Evolutionary conservation across 2,329 filamentous ascomycete species (phyloP), one percentile per base, ranked within the genome.

Genomic region (Beauveria bassiana): DNA sequence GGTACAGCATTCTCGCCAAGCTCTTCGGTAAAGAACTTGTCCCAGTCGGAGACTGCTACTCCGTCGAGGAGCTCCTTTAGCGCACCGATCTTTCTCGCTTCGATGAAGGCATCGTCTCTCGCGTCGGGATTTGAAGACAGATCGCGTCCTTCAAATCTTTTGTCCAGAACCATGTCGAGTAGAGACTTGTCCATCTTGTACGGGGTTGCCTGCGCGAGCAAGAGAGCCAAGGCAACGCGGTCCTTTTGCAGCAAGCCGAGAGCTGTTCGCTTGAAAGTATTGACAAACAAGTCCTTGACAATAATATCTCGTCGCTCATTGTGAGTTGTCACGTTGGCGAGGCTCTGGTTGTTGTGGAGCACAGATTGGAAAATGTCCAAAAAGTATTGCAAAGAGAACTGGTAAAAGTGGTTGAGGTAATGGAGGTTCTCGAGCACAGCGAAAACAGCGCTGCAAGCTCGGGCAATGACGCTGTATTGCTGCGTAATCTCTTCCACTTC

Each of bases 351-450:
- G 62, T 86, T 83, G 67, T 89, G 89, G 45, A 99, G 82, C 8
- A 99, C 95, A 6, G 89, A 86, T 72, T 96, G 90, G 83, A 99
- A 99, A 68, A 99, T 99, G 72, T 97, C 90, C 61, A 96, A 84
- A 77, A 99, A 99, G 77, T 96, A 99, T 74, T 97, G 93, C 63
- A 99, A 82, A 43, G 95, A 99, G 81, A 99, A 99, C 73, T 98
- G 96, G 75, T 99, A 99, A 77, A 98, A 98, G 79, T 98, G 95
- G 74, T 99, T 97, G 73, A 99, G 87, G 72, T 97, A 96, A 75
- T 98, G 93, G 62, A 99, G 84, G 74, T 99, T 93, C 77, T 99
- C 96, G 64, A 99, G 81, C 16, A 99, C 90, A 38, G 96, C 92
- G 73, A 98, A 99, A 47, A 99, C 93, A 61, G 95, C 93, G 77